A percentile compares a stretch with the other conserved stretches of the same genome.
Evolutionary conservation across 345 rosid species (phyloP).

Genomic region (Hibiscus trionum): DNA sequence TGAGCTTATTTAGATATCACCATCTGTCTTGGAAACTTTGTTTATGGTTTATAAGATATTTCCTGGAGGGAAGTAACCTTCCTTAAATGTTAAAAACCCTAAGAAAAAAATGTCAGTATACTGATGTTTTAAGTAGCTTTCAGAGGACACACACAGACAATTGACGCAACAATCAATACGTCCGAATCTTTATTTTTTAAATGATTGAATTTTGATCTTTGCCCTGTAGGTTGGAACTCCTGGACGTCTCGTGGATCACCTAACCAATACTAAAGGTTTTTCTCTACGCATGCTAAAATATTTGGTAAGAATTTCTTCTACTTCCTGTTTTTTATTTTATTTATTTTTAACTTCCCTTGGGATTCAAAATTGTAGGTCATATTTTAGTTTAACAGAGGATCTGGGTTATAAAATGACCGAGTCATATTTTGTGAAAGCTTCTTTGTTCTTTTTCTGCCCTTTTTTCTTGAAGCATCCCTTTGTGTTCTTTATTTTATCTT

Average conservation of each 20-base stretch:
- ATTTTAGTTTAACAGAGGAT: not conserved
- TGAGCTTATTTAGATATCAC: not conserved
- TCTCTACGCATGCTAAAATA: conserved; percentile 67
- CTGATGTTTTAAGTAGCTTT: not conserved
- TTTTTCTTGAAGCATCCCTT: not conserved
- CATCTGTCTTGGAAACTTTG: not conserved
- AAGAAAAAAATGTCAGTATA: not conserved
- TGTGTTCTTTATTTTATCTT: not conserved
- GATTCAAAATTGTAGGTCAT: not conserved
- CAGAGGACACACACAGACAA: not conserved
- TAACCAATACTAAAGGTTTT: conserved; percentile 83
- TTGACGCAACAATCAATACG: not conserved
- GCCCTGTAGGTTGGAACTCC: conserved; percentile 78
- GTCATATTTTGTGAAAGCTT: not conserved
- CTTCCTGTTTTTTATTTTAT: not conserved
- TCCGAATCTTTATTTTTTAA: not conserved
- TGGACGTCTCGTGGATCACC: conserved; percentile 86
- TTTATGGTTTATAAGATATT: not conserved
- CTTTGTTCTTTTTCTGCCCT: not conserved
- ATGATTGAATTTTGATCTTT: not conserved
- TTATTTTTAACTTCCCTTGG: not conserved
- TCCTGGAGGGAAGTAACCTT: not conserved
- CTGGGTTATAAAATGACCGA: not conserved
- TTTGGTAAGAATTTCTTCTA: conserved; percentile 46
- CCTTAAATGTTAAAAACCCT: not conserved